Percentiles rank a stretch among this genome's conserved stretches.
phyloP scores from a whole-genome alignment of 345 rosid genomes.

The Populus simonii region DNA sequence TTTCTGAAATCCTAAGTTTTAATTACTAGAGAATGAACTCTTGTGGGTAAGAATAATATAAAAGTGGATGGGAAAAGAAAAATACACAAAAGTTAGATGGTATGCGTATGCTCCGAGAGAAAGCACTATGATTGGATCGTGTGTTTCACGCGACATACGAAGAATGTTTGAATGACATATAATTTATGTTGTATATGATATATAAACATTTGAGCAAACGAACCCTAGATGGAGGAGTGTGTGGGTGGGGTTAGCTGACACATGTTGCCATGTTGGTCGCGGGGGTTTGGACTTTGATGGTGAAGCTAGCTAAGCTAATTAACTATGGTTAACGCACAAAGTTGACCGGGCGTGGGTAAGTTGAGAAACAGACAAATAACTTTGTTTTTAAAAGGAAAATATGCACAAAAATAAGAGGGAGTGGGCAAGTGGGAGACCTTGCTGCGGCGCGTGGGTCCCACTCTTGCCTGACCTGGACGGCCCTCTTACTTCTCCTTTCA shows the following conservation, averaged over 20 bases:
- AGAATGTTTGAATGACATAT: background rate
- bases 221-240: constrained; percentile 27
- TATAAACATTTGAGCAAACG: constrained; percentile 21
- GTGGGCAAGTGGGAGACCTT: constrained; percentile 28
- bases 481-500: constrained; percentile 7
- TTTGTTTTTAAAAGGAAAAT: background rate
- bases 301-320: background rate
- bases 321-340: constrained; percentile 40
- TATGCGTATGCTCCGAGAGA: background rate
- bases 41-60: background rate
- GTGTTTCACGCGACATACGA: constrained; percentile 7
- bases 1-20: too few species aligned
- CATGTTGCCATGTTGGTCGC: constrained; percentile 14
- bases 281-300: constrained; percentile 14
- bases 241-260: constrained; percentile 40
- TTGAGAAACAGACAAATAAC: background rate
- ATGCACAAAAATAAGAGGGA: constrained; percentile 3
- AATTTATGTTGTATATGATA: constrained; percentile 5
- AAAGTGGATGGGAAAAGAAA: background rate
- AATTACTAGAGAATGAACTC: too few species aligned
- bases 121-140: background rate
- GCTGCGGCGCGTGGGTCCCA: constrained; percentile 55
- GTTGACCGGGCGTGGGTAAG: constrained; percentile 40
- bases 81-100: background rate
- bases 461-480: constrained; percentile 31